Conservation (phyloP, 225 moss, liverwort and hornwort genomes). For the Pseudoscleropodium purum region DNA sequence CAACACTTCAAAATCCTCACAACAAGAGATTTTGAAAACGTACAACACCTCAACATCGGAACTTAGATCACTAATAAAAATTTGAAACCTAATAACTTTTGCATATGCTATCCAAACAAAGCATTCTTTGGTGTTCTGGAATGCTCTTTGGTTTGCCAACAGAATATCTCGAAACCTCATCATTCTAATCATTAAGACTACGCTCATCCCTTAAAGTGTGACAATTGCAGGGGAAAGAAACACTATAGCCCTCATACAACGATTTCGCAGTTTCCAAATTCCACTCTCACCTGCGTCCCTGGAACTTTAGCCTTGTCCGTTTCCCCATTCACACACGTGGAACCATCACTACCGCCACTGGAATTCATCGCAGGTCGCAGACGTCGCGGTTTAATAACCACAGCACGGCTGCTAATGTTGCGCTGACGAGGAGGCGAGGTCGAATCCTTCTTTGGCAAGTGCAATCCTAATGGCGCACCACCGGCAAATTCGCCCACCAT, state of each 20-base stretch:
- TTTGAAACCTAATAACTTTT: neutral
- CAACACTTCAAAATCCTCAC: neutral
- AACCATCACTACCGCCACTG: neutral
- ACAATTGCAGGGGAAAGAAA: neutral
- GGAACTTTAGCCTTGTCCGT: constrained; percentile 19
- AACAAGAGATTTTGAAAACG: neutral
- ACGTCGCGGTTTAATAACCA: constrained; percentile 24
- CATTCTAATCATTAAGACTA: neutral
- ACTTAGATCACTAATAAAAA: neutral
- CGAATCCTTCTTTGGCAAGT: constrained; percentile 22
- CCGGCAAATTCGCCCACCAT: constrained; percentile 22
- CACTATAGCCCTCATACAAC: neutral
- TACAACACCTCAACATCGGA: neutral
- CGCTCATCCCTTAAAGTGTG: neutral
- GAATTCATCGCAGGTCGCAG: neutral
- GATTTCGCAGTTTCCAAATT: neutral
- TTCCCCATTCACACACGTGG: constrained; percentile 2
- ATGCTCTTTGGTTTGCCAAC: neutral
- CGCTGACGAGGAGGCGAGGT: neutral
- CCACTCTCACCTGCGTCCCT: constrained; percentile 50
- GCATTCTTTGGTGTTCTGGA: neutral
- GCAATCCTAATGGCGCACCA: constrained; percentile 36
- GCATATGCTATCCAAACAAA: neutral
- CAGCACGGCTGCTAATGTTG: neutral
- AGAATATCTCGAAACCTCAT: neutral